Base-by-base conservation (phyloP, 768 basidiomycete genomes). In the Peribolospora kevripleyi region DNA sequence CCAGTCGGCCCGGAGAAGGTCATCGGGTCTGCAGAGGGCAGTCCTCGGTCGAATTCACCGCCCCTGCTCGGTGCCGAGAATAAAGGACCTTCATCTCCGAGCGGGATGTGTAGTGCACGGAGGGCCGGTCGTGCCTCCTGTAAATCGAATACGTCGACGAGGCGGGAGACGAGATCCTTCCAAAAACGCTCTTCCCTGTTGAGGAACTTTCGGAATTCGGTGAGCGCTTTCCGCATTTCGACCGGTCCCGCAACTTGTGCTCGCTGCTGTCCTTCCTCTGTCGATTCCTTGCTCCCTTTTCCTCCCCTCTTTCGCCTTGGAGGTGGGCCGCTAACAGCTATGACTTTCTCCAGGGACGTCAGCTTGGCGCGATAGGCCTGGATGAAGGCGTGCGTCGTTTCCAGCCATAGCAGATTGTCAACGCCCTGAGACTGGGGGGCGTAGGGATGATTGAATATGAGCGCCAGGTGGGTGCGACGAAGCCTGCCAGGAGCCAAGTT, bases 161-260 rank as follows among this genome's bases (percentile, higher is more conserved):
- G 71, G 42, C 87, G 76, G 50, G 78, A 70, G 48, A 88, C 72
- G 14, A 97, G 73, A 57, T 79, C 76, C 39, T 74, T 76, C 82
- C 88, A 98, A 67, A 91, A 93, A 61, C 79, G 81, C 65, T 90
- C 84, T 66, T 98, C 91, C 41, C 82, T 79, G 0, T 79, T 74
- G 10, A 98, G 76, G 65, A 88, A 93, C 62, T 86, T 80, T 42
- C 82, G 75, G 70, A 98, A 97, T 46, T 84, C 77, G 50, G 84
- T 81, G 11, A 87, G 68, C 40, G 87, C 74, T 65, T 84, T 91
- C 61, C 86, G 79, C 59, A 85, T 71, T 64, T 91, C 88, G 48
- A 87, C 84, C 3, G 61, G 57, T 0, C 60, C 59, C n/a, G 50
- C 48, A 25, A 51, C 47, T 9, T 25, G 52, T 36, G 57, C 50